A percentile compares a stretch with the other conserved stretches of the same genome.
phyloP scores from a whole-genome alignment of 345 rosid genomes.

The Pugionium cornutum region DNA sequence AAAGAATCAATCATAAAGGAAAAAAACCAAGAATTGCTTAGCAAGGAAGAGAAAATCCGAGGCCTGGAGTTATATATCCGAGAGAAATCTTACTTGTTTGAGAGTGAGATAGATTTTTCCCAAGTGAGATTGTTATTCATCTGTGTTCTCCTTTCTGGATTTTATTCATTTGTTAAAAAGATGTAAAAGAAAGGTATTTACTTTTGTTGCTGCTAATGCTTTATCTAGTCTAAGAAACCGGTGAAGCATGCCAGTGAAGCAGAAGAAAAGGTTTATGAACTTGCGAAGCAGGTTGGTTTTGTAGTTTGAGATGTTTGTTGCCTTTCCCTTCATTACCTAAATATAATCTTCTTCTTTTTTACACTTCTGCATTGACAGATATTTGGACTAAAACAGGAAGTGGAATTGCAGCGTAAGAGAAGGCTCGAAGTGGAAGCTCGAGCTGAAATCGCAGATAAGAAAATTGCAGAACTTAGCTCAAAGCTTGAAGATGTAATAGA shows the following conservation, averaged over 20 bases:
- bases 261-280: slow-evolving; percentile 34
- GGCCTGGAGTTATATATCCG: slow-evolving; percentile 42
- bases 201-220: slow-evolving; percentile 4
- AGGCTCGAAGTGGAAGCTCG: slow-evolving; percentile 40
- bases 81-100: slow-evolving; percentile 41
- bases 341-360: not conserved
- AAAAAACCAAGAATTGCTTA: slow-evolving; percentile 35
- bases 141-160: not conserved
- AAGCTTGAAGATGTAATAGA: slow-evolving; percentile 42
- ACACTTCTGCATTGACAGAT: slow-evolving; percentile 34
- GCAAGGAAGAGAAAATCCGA: slow-evolving; percentile 39
- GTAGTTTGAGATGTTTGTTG: not conserved
- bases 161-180: slow-evolving; percentile 4
- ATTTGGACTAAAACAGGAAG: slow-evolving; percentile 37
- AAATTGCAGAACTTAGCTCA: slow-evolving; percentile 35
- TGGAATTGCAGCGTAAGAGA: slow-evolving; percentile 41
- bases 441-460: slow-evolving; percentile 39
- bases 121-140: slow-evolving; percentile 38
- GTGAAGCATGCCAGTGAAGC: slow-evolving; percentile 29
- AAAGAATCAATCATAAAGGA: slow-evolving; percentile 44
- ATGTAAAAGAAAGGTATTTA: not conserved
- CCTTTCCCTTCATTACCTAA: not conserved
- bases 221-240: slow-evolving; percentile 25
- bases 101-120: slow-evolving; percentile 40
- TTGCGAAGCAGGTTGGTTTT: slow-evolving; percentile 49